A percentile compares a stretch with the other conserved stretches of the same genome.
These are phyloP conservation scores for Coemansia sp. DNA, from an alignment of 192 early-diverging fungal species.

Conservation along the genomic window DNA sequence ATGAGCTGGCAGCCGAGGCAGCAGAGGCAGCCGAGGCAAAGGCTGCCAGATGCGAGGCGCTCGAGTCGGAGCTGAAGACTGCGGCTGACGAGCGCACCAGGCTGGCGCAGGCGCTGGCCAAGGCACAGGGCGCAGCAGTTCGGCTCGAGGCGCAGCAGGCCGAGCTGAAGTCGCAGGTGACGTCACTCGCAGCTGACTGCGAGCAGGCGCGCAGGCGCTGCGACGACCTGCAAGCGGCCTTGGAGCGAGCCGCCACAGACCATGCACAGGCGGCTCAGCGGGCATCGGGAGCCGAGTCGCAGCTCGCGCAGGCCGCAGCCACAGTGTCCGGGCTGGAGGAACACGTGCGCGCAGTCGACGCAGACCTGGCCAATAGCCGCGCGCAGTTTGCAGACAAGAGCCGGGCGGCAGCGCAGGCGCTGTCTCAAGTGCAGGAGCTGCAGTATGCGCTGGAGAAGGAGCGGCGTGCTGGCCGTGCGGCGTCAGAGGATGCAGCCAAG, in stretches of 20 bases:
- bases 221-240: neutral
- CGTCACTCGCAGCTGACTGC: neutral
- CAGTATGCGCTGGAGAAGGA: conserved; percentile 46
- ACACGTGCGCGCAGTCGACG: conserved; percentile 43
- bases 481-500: conserved; percentile 15
- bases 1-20: neutral
- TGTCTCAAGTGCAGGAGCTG: conserved; percentile 38
- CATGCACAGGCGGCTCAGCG: neutral
- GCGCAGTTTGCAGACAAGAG: conserved; percentile 52
- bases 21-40: no score
- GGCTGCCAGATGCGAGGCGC: neutral
- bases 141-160: conserved; percentile 25
- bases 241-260: neutral
- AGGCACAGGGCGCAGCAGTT: conserved; percentile 23
- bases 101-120: conserved; percentile 35
- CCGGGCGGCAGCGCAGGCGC: conserved; percentile 28
- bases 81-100: conserved; percentile 20
- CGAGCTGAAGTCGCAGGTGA: conserved; percentile 20
- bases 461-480: conserved; percentile 12
- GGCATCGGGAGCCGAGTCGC: neutral
- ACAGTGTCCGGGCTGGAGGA: conserved; percentile 19
- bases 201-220: conserved; percentile 9
- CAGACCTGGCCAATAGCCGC: conserved; percentile 47
- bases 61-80: neutral
- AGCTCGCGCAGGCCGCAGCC: conserved; percentile 18